Conservation (phyloP, 768 basidiomycete species). For the Gloeostereum incarnatum region DNA sequence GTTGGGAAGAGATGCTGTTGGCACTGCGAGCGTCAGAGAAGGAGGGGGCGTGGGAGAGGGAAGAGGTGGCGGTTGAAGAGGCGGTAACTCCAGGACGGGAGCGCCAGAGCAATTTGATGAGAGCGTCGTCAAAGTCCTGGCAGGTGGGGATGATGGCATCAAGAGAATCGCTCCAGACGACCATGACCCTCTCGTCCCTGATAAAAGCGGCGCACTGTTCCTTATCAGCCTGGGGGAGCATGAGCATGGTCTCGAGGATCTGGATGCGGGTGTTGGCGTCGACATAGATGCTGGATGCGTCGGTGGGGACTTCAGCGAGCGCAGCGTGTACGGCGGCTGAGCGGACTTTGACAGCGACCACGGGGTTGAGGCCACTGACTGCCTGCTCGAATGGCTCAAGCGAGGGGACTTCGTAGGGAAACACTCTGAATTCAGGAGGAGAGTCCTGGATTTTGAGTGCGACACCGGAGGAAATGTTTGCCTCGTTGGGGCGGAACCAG, state of each 20-base stretch:
- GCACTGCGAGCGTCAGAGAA: slow-evolving; percentile 18
- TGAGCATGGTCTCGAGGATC: slow-evolving; percentile 69
- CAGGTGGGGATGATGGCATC: slow-evolving; percentile 69
- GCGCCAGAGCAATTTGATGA: slow-evolving; percentile 79
- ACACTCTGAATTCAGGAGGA: slow-evolving; percentile 67
- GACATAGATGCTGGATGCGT: slow-evolving; percentile 55
- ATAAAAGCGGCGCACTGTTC: slow-evolving; percentile 87
- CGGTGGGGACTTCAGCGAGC: slow-evolving; percentile 52
- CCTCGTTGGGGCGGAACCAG: slow-evolving; percentile 75
- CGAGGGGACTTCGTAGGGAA: slow-evolving; percentile 69
- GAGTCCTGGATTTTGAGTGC: slow-evolving; percentile 43
- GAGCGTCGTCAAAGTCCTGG: slow-evolving; percentile 64
- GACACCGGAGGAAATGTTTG: slow-evolving; percentile 65
- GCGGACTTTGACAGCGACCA: slow-evolving; percentile 75
- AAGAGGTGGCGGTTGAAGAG: slow-evolving; percentile 13
- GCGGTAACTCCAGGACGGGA: slow-evolving; percentile 27
- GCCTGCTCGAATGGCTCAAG: slow-evolving; percentile 72
- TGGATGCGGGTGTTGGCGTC: slow-evolving; percentile 83
- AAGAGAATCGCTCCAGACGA: slow-evolving; percentile 78
- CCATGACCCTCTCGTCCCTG: slow-evolving; percentile 74
- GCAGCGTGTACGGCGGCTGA: slow-evolving; percentile 77
- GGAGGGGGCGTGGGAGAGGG: slow-evolving; percentile 19
- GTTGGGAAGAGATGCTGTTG: slow-evolving; percentile 11
- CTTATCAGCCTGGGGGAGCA: slow-evolving; percentile 73
- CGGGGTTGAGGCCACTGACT: slow-evolving; percentile 64